Base-by-base conservation (phyloP, 2,329 filamentous ascomycete species). In the Aspergillus latus region DNA sequence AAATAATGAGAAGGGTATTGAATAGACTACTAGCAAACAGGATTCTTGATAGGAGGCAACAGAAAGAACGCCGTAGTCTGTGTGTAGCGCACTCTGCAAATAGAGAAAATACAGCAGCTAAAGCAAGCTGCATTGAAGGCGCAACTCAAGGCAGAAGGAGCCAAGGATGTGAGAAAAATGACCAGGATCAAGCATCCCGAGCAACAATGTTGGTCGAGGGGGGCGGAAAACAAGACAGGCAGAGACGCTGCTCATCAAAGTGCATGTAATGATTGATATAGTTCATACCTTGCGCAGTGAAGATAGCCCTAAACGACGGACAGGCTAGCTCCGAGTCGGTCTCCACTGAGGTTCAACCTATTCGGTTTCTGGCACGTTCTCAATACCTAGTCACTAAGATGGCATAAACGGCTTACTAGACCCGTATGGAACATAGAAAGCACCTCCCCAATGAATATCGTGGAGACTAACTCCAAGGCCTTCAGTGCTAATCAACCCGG, bases 121-220 rank as follows among this genome's bases (percentile, higher is more conserved):
- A 32, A 56, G 54, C 46, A 52, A 52, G 49, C 54, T 52, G 49
- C 49, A 56, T 36, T 9, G 26, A 36, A n/a, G 13, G 29, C 26
- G 36, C 30, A 16, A 50, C 36, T 28, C 16, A 29, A 37, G 34
- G 10, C 21, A 48, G 49, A 45, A 29, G 58, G 26, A 40, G 42
- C 52, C 39, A 52, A 49, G 36, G 44, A 36, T 29, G 30, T 48
- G 30, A 40, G 42, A 49, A 49, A 58, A 55, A 32, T 45, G 55
- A 51, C 58, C 54, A 42, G 59, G 59, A 55, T 59, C 58, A 58
- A 47, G 58, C 43, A 52, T 54, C 51, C 21, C 56, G 37, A 30
- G 39, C 49, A 32, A 37, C 37, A 55, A 26, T 29, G 47, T 32
- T 11, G 28, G 47, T 36, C 10, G 28, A 40, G 29, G 30, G 39